Conservation (phyloP, 352 stramenopile genomes). For the Plasmopara halstedii region DNA sequence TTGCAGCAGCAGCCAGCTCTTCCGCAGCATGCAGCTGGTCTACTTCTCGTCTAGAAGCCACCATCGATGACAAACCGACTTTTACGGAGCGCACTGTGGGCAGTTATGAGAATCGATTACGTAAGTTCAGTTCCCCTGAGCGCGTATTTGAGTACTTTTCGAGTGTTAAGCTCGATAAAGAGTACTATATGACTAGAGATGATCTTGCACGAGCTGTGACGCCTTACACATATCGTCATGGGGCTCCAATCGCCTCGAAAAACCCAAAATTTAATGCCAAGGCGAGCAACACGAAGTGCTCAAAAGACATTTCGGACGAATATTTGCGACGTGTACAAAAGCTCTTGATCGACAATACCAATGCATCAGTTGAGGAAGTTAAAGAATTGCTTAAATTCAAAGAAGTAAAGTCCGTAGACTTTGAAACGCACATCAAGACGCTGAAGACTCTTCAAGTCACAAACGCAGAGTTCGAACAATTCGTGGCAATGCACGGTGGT, state of each 20-base stretch:
- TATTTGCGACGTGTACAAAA: slow-evolving; percentile 49
- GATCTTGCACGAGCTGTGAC: slow-evolving; percentile 80
- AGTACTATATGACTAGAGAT: slow-evolving; percentile 78
- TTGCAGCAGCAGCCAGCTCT: slow-evolving; percentile 11
- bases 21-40: not conserved
- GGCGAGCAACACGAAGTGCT: slow-evolving; percentile 36
- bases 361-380: slow-evolving; percentile 40
- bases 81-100: slow-evolving; percentile 78
- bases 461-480: slow-evolving; percentile 77
- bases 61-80: slow-evolving; percentile 22
- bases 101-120: slow-evolving; percentile 86
- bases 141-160: slow-evolving; percentile 89
- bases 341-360: slow-evolving; percentile 45
- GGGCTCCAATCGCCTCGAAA: slow-evolving; percentile 63
- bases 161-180: slow-evolving; percentile 69
- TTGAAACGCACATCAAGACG: slow-evolving; percentile 78
- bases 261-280: slow-evolving; percentile 81
- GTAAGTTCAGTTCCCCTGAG: slow-evolving; percentile 77
- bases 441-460: slow-evolving; percentile 70
- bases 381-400: slow-evolving; percentile 44
- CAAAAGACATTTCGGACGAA: slow-evolving; percentile 36
- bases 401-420: slow-evolving; percentile 59
- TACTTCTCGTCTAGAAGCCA: slow-evolving; percentile 15
- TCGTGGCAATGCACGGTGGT: slow-evolving; percentile 59
- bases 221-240: slow-evolving; percentile 73